A percentile compares a stretch with the other conserved stretches of the same genome.
Conservation (phyloP, 1,284 basidiomycete genomes). For the Fomes fomentarius region DNA sequence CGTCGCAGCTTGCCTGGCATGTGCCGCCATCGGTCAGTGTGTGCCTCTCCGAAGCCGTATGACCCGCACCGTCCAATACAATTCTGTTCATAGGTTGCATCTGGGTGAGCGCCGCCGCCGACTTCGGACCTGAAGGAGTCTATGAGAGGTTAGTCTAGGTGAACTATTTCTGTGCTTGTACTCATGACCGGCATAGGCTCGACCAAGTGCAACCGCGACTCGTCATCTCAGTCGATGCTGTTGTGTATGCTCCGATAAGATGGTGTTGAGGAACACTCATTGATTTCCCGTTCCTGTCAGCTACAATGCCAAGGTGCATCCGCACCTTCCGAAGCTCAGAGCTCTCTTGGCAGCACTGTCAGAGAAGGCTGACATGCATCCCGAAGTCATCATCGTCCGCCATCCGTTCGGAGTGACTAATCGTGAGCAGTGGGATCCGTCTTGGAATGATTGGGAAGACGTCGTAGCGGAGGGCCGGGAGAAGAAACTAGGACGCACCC, state of each 20-base stretch:
- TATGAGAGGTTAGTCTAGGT: constrained; percentile 66
- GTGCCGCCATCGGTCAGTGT: constrained; percentile 64
- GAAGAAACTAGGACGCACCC: constrained; percentile 48
- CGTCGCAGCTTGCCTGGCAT: constrained; percentile 75
- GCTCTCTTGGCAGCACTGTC: constrained; percentile 55
- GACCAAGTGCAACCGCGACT: constrained; percentile 77
- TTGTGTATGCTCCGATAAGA: constrained; percentile 50
- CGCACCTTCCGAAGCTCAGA: constrained; percentile 69
- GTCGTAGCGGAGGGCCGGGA: constrained; percentile 52
- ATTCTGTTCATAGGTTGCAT: constrained; percentile 49
- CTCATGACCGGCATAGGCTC: constrained; percentile 44
- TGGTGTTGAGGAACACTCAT: background rate
- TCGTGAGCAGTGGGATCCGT: constrained; percentile 42
- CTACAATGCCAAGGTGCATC: constrained; percentile 73
- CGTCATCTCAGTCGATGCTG: constrained; percentile 74
- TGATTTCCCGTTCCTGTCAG: constrained; percentile 35
- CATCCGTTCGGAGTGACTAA: constrained; percentile 41
- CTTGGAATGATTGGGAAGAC: constrained; percentile 61
- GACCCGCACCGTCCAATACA: background rate
- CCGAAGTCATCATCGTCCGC: constrained; percentile 64
- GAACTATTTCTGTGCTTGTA: background rate
- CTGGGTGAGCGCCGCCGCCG: constrained; percentile 86
- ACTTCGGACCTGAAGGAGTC: constrained; percentile 85
- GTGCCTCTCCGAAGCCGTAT: background rate
- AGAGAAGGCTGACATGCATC: constrained; percentile 38